phyloP scores from a whole-genome alignment of 495 filamentous ascomycete species.

The Aspergillus nanangensis region DNA sequence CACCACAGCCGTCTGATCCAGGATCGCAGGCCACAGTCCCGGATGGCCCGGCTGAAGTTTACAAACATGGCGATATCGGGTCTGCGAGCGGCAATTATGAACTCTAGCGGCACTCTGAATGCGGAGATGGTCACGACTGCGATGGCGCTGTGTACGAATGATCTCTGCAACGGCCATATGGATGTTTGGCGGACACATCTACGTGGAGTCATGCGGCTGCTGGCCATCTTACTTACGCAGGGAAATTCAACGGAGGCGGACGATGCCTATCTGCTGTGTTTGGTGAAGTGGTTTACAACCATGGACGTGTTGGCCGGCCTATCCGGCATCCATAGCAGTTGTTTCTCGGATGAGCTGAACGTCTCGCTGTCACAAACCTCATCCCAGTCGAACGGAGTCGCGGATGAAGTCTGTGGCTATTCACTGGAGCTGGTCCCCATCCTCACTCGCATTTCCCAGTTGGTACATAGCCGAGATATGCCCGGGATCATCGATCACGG shows the following conservation, averaged over 20 bases:
- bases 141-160: conserved; percentile 32
- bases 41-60: conserved; percentile 19
- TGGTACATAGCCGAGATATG: conserved; percentile 6
- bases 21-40: conserved; percentile 10
- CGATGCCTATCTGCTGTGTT: conserved; percentile 15
- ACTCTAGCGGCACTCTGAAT: conserved; percentile 8
- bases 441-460: conserved; percentile 13
- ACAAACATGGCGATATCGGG: conserved; percentile 28
- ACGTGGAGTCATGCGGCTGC: conserved; percentile 19
- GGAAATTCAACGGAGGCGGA: neutral
- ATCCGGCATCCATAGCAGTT: conserved; percentile 11
- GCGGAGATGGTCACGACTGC: conserved; percentile 25
- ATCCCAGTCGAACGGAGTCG: neutral
- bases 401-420: conserved; percentile 32
- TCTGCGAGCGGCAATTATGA: conserved; percentile 15
- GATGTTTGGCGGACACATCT: conserved; percentile 26
- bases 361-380: conserved; percentile 4
- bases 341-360: conserved; percentile 1
- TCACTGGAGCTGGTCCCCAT: conserved; percentile 23
- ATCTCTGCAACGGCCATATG: conserved; percentile 34
- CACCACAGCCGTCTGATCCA: conserved; percentile 25
- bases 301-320: conserved; percentile 25
- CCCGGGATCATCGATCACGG: neutral
- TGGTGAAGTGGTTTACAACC: conserved; percentile 30
- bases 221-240: conserved; percentile 12